These are phyloP conservation scores for Aotearoamyces nothofagi DNA, from an alignment of 2,329 filamentous ascomycete species.

Conservation along the genomic window DNA sequence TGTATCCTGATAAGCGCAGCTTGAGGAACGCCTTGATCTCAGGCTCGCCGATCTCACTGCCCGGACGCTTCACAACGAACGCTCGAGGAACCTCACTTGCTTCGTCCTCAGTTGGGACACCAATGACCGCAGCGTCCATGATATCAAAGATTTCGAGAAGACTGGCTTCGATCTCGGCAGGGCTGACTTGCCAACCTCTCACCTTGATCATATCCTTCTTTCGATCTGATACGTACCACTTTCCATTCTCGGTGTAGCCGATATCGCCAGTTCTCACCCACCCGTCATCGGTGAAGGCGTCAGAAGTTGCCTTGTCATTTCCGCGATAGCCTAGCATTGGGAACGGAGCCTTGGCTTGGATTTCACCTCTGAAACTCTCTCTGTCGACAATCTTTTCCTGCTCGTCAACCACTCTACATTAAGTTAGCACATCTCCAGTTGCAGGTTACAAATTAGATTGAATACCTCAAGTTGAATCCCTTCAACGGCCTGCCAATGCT, in stretches of 20 bases:
- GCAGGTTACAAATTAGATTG: not conserved
- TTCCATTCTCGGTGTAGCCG: constrained; percentile 22
- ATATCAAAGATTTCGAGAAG: constrained; percentile 28
- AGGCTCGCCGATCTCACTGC: constrained; percentile 19
- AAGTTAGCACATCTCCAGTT: not conserved
- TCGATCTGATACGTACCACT: constrained; percentile 26
- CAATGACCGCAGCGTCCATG: constrained; percentile 28
- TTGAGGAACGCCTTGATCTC: constrained; percentile 27
- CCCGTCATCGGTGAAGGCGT: constrained; percentile 14
- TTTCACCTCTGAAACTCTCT: constrained; percentile 10
- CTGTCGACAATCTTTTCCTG: not conserved
- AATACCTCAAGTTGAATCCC: constrained; percentile 16
- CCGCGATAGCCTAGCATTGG: constrained; percentile 22
- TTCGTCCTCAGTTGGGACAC: constrained; percentile 22
- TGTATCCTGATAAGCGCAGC: constrained; percentile 28
- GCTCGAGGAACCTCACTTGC: constrained; percentile 24
- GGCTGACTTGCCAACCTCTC: constrained; percentile 30
- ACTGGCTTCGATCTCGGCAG: constrained; percentile 29
- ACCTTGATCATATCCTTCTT: constrained; percentile 29
- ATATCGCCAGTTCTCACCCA: constrained; percentile 27
- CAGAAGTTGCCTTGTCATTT: constrained; percentile 15
- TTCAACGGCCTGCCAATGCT: constrained; percentile 28
- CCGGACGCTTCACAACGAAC: constrained; percentile 24
- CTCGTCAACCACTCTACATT: constrained; percentile 2
- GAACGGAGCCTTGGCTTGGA: constrained; percentile 10